Evolutionary conservation across 768 basidiomycete species (phyloP).

Genomic region (Naematelia aurantialba): DNA sequence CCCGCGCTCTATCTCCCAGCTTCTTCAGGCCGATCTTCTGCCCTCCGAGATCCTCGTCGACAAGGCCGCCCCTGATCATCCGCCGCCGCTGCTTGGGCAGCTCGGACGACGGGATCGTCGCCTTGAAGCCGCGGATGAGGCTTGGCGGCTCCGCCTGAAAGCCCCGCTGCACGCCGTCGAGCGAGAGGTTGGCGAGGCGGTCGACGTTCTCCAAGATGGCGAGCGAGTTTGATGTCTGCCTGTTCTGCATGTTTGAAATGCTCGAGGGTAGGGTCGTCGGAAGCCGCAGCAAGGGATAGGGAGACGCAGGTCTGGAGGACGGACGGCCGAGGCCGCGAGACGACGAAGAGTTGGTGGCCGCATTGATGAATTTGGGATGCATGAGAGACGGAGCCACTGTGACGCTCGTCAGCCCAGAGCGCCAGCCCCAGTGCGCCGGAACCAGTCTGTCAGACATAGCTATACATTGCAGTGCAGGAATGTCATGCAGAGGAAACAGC

Average conservation of each 20-base stretch:
- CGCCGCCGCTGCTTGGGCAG: slow-evolving; percentile 69
- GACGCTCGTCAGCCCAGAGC: not conserved
- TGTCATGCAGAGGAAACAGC: no score
- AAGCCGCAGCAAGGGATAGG: slow-evolving; percentile 26
- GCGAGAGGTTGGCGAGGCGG: slow-evolving; percentile 30
- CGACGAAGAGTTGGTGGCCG: slow-evolving; percentile 13
- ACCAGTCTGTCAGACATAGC: no score
- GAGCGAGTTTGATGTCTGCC: slow-evolving; percentile 44
- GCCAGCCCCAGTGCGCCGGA: not conserved
- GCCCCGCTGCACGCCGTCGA: slow-evolving; percentile 11
- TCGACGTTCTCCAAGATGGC: slow-evolving; percentile 49
- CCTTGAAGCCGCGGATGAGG: slow-evolving; percentile 84
- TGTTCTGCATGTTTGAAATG: slow-evolving; percentile 23
- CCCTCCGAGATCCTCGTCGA: slow-evolving; percentile 56
- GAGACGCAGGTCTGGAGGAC: slow-evolving; percentile 19
- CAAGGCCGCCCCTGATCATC: slow-evolving; percentile 60
- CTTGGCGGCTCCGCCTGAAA: slow-evolving; percentile 23
- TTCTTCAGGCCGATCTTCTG: slow-evolving; percentile 73
- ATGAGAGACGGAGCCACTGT: slow-evolving; percentile 46
- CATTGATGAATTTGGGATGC: slow-evolving; percentile 37
- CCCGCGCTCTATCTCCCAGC: slow-evolving; percentile 72
- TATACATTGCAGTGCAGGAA: no score
- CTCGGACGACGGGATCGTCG: slow-evolving; percentile 87
- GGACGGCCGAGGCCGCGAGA: slow-evolving; percentile 17
- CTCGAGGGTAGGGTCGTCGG: slow-evolving; percentile 35